Evolutionary conservation across 495 filamentous ascomycete species (phyloP).

Genomic region (Penicillium canescens): DNA sequence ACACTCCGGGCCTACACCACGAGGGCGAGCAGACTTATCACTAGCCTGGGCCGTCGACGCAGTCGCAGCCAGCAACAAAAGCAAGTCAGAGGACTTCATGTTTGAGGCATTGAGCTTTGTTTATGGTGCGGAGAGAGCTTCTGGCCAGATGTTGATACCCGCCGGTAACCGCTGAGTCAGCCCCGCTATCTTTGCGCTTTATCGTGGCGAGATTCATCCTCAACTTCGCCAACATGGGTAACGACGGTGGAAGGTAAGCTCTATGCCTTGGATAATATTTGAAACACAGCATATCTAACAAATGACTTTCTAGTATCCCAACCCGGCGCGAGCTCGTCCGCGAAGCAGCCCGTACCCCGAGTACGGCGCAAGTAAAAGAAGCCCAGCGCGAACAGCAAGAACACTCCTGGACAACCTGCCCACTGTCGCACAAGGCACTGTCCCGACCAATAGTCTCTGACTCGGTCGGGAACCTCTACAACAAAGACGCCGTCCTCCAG

Average conservation of each 20-base stretch:
- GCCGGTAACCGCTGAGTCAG: constrained; percentile 31
- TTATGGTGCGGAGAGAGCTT: constrained; percentile 37
- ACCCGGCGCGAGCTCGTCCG: constrained; percentile 94
- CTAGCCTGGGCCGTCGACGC: constrained; percentile 39
- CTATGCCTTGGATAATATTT: neutral
- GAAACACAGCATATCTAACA: neutral
- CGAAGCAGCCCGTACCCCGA: constrained; percentile 76
- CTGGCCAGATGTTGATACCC: constrained; percentile 40
- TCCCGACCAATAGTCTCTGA: constrained; percentile 80
- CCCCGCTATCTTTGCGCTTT: constrained; percentile 20
- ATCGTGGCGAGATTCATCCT: constrained; percentile 22
- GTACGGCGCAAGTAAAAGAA: constrained; percentile 87
- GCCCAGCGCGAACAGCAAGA: constrained; percentile 77
- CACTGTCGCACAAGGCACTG: constrained; percentile 76
- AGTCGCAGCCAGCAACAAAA: constrained; percentile 40
- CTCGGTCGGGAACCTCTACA: constrained; percentile 82
- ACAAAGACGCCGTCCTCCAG: constrained; percentile 87
- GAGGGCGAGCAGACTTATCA: constrained; percentile 51
- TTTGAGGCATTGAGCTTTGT: constrained; percentile 42
- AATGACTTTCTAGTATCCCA: constrained; percentile 64
- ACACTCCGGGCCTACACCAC: constrained; percentile 73
- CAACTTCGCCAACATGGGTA: constrained; percentile 69
- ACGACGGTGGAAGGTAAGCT: constrained; percentile 79
- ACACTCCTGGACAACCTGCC: constrained; percentile 84
- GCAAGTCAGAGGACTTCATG: constrained; percentile 45